Evolutionary conservation across 1,139 yeast species (phyloP), one percentile per base, ranked within the genome.

Genomic region (Spathaspora jeffriesii): DNA sequence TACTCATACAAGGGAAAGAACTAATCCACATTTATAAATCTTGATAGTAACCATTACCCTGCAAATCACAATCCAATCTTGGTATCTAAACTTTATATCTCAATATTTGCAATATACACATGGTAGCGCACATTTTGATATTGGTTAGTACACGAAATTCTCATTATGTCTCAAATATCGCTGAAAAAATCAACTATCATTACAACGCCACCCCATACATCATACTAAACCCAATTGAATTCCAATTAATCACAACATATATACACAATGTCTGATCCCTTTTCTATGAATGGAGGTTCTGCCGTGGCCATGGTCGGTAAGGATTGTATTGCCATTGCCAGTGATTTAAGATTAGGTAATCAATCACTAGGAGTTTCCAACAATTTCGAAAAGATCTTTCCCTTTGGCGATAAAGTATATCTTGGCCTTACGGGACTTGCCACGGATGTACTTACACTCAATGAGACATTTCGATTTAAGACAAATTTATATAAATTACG

Each of bases 251-350:
- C 28, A 25, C 15, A n/a, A 30, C 7, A 14, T 30, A 14, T 18
- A 32, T 8, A 32, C 17, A 32, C 21, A 48, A 74, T 75, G 80
- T 75, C 79, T 22, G 79, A 75, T 61, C 80, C 80, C 49, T 70
- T 76, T 57, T 73, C 79, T 44, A 72, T 75, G 52, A 75, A 75
- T 60, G 80, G 71, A 69, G 99, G 99, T 70, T 81, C 96, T 51
- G 96, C 96, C 50, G 96, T 95, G 38, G 99, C 99, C 56, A 95
- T 95, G 99, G 86, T 87, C 22, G 99, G 99, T 58, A 92, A 95
- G 65, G 97, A 91, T 59, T 95, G 99, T 73, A 91, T 95, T 50
- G 99, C 99, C 42, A 92, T 95, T 60, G 99, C 98, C 14, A 85
- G 95, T 60, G 99, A 95, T 70, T 76, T 93, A 62, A 84, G 99